Base-by-base conservation (phyloP, 2,329 filamentous ascomycete genomes). In the Blastomyces parvus region DNA sequence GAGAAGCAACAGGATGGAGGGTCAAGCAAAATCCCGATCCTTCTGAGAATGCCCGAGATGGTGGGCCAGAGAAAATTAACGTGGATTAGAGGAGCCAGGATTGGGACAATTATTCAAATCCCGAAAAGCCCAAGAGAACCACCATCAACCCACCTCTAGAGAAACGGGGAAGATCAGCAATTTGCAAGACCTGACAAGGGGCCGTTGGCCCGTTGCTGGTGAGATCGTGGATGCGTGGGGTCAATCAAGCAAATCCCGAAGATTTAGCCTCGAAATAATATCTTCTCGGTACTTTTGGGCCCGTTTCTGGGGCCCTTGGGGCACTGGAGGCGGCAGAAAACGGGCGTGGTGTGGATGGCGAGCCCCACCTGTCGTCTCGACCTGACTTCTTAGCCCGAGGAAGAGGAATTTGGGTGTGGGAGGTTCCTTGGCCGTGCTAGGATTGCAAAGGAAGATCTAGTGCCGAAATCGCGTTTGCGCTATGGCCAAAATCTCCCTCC, bases 241-340 rank as follows among this genome's bases (percentile, higher is more conserved):
- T 27, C 22, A 42, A 46, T 33, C 27, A 30, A 48, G 40, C 58
- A 59, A 59, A 59, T 48, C 58, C 40, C 58, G 58, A 59, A 59
- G 50, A 25, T 40, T 59, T 48, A 59, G 36, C 14, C 14, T 1
- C n/a, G 25, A 48, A 7, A 30, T 46, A 5, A 27, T 30, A 13
- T 11, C 1, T 38, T 38, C 19, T 46, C 58, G 42, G 58, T 42
- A 36, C n/a, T 59, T 48, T 22, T n/a, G 42, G 11, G 33, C 52
- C 14, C 17, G 30, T 55, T 3, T 53, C 14, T 53, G 50, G 7
- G 27, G 17, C 36, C 8, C 8, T 7, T 38, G 36, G 4, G 36
- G 36, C 36, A 9, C 9, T 38, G 36, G 36, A 2, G 36, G 36
- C 33, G 22, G 25, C 2, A 57, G 55, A 17, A 2, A 36, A 40